These are phyloP conservation scores for Sarocladium oryzae DNA, from an alignment of 2,329 filamentous ascomycete species.

Conservation along the genomic window DNA sequence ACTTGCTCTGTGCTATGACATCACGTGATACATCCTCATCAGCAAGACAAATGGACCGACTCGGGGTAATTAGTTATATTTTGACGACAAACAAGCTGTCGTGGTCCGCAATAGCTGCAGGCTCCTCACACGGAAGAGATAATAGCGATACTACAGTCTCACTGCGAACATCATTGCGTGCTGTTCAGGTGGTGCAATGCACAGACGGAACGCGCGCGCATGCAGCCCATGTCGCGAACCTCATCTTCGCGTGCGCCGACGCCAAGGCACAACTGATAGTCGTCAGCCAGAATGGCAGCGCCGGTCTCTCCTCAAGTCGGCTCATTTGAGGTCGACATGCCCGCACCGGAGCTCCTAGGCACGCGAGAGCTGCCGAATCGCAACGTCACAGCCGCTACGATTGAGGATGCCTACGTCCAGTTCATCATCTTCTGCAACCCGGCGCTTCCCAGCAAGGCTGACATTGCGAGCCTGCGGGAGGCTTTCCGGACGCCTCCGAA, in stretches of 20 bases:
- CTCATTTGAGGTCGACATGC: conserved; percentile 6
- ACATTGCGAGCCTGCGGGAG: conserved; percentile 65
- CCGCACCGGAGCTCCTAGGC: neutral
- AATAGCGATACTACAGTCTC: too few species aligned
- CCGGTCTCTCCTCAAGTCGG: neutral
- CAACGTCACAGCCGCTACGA: conserved; percentile 60
- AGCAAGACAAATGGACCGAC: too few species aligned
- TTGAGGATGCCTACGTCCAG: conserved; percentile 74
- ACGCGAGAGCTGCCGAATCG: conserved; percentile 52
- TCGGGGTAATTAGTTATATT: too few species aligned
- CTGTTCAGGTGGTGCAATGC: neutral
- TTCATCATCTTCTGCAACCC: conserved; percentile 94
- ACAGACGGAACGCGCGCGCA: neutral
- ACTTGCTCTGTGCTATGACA: too few species aligned
- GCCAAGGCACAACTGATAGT: neutral
- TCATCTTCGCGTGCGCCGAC: neutral
- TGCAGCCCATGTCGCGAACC: neutral
- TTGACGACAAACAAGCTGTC: too few species aligned
- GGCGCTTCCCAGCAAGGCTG: conserved; percentile 57
- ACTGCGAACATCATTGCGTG: neutral
- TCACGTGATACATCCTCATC: too few species aligned
- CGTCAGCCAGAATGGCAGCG: neutral
- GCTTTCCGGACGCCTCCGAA: conserved; percentile 75
- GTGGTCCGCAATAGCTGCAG: too few species aligned
- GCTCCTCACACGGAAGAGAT: too few species aligned